Base-by-base conservation (phyloP, 805 yeast species). In the Jamesozyma gamospora region DNA sequence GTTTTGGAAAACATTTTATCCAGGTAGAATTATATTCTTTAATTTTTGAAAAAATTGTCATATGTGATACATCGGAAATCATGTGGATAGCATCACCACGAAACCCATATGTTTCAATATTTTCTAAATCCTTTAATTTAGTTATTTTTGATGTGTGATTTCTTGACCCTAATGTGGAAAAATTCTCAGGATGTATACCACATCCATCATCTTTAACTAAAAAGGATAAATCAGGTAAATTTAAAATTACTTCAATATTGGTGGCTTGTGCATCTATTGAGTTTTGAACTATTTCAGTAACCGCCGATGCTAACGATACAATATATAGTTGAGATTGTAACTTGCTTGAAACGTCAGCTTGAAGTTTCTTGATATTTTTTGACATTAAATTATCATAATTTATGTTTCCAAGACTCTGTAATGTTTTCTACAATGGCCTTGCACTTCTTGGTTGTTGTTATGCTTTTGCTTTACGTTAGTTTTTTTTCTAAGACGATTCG, bases 41-140 rank as follows among this genome's bases (percentile, higher is more conserved):
- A 0, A 58, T 46, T 42, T 70, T 72, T 0, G 90, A 71, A 1
- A 67, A 53, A 1, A 84, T 55, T 0, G 66, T 50, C n/a, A 76
- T 43, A 12, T 66, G 55, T 0, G 79, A 63, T 6, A 74, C 50
- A 0, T 68, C 64, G n/a, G 72, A 56, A 3, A 85, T 60, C 0
- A 79, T 68, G 38, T 67, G 63, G 14, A 85, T 47, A 0, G 92
- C 82, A 48, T 79, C 82, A 1, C 95, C 95, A 36, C 83, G 67
- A 52, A 78, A 82, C 1, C 94, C 94, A 46, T 68, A 72, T 0
- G 80, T 72, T 1, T 39, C 37, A 3, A 70, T 55, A 0, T 36
- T 14, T 12, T 48, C 52, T 27, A 80, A 49, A 16, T 69, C 74
- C 1, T 58, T 58, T 25, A 69, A 48, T 1, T 42, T 36, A 1